Evolutionary conservation across 768 basidiomycete species (phyloP).

Genomic region (Lactarius pseudohatsudake): DNA sequence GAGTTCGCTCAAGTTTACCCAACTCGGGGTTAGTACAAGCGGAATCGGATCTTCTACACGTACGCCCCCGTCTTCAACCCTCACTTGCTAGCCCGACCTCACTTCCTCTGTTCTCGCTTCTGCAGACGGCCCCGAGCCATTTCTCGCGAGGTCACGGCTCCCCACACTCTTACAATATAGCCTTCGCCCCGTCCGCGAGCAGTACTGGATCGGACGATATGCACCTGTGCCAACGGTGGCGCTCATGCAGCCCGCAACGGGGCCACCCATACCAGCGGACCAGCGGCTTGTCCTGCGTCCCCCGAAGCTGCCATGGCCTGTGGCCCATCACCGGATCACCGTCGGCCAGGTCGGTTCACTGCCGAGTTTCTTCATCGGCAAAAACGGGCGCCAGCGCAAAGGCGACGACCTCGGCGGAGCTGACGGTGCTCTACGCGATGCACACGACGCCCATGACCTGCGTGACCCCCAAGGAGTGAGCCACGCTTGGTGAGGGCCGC

Average conservation of each 20-base stretch:
- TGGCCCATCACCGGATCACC: slow-evolving; percentile 34
- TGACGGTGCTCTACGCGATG: slow-evolving; percentile 60
- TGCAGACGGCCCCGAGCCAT: slow-evolving; percentile 21
- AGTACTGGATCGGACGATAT: slow-evolving; percentile 57
- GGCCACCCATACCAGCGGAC: slow-evolving; percentile 50
- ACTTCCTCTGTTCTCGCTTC: not conserved
- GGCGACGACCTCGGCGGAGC: slow-evolving; percentile 29
- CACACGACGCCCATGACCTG: slow-evolving; percentile 54
- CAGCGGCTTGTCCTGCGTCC: slow-evolving; percentile 52
- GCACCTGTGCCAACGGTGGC: slow-evolving; percentile 54
- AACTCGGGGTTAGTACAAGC: slow-evolving; percentile 37
- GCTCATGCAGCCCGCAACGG: slow-evolving; percentile 62
- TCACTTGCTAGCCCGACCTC: not conserved
- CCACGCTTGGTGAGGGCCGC: slow-evolving; percentile 48
- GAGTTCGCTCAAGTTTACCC: no score
- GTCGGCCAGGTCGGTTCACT: slow-evolving; percentile 41
- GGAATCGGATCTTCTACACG: slow-evolving; percentile 42
- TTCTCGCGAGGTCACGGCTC: slow-evolving; percentile 34
- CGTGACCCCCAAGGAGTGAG: slow-evolving; percentile 66
- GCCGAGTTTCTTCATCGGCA: slow-evolving; percentile 29
- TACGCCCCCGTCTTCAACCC: slow-evolving; percentile 34
- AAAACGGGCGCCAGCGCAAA: not conserved
- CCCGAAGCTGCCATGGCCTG: slow-evolving; percentile 61
- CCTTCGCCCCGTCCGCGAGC: slow-evolving; percentile 56
- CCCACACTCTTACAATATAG: slow-evolving; percentile 60